Percentiles rank a stretch among this genome's conserved stretches.
Conservation (phyloP, 352 stramenopile species). For the Globisporangium heterothallicum region DNA sequence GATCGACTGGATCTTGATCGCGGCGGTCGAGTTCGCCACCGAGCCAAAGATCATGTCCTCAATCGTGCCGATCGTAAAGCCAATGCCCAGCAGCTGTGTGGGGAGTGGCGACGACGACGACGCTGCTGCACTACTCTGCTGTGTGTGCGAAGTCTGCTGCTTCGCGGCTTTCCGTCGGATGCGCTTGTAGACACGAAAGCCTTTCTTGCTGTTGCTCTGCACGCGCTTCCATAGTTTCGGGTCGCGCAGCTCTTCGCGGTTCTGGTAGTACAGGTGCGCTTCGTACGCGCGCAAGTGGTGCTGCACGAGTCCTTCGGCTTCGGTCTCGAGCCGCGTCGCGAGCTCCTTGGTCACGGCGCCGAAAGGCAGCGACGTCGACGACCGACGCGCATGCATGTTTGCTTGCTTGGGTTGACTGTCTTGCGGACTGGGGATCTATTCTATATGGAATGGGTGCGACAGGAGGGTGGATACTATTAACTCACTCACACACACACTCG, state of each 20-base stretch:
- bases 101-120: background rate
- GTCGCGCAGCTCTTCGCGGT: slow-evolving; percentile 15
- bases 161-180: slow-evolving; percentile 4
- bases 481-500: too few species aligned
- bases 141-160: background rate
- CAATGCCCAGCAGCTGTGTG: slow-evolving; percentile 22
- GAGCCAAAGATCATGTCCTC: slow-evolving; percentile 23
- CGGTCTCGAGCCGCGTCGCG: slow-evolving; percentile 11
- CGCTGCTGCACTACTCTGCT: background rate
- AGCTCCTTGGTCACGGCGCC: slow-evolving; percentile 9
- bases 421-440: too few species aligned
- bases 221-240: slow-evolving; percentile 12
- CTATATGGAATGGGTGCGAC: too few species aligned
- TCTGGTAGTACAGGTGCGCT: slow-evolving; percentile 13
- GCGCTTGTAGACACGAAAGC: slow-evolving; percentile 16
- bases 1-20: slow-evolving; percentile 20
- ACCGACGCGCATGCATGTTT: slow-evolving; percentile 5
- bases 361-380: slow-evolving; percentile 16
- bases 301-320: slow-evolving; percentile 17
- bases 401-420: too few species aligned
- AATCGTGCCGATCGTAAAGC: slow-evolving; percentile 15
- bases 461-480: too few species aligned
- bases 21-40: slow-evolving; percentile 10
- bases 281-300: slow-evolving; percentile 20
- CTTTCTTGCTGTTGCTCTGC: slow-evolving; percentile 10